Evolutionary conservation across 2,329 filamentous ascomycete species (phyloP).

Genomic region (Karstenula rhodostoma): DNA sequence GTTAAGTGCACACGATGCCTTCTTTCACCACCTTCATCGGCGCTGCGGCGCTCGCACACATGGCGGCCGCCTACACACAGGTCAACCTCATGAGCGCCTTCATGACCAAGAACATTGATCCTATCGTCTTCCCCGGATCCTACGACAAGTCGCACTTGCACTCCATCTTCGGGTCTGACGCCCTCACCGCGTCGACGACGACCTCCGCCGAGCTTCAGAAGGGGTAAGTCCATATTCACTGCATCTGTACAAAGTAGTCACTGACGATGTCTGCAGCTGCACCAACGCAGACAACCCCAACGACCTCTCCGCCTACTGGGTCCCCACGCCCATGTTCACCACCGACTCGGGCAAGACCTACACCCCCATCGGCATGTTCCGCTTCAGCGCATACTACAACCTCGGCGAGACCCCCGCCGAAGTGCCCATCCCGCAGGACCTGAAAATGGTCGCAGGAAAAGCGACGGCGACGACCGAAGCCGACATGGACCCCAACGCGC

Average conservation of each 20-base stretch:
- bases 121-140: slow-evolving; percentile 53
- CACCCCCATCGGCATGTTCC: slow-evolving; percentile 41
- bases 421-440: slow-evolving; percentile 56
- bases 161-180: slow-evolving; percentile 57
- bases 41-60: slow-evolving; percentile 34
- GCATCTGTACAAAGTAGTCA: too few relatives aligned
- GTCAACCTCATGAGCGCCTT: slow-evolving; percentile 46
- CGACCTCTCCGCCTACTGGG: slow-evolving; percentile 58
- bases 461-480: slow-evolving; percentile 42
- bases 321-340: slow-evolving; percentile 54
- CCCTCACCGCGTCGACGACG: slow-evolving; percentile 50
- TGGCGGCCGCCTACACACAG: slow-evolving; percentile 44
- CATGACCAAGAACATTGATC: slow-evolving; percentile 58
- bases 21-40: slow-evolving; percentile 33
- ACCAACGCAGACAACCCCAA: slow-evolving; percentile 57
- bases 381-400: slow-evolving; percentile 60
- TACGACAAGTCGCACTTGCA: slow-evolving; percentile 54
- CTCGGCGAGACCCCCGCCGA: slow-evolving; percentile 53
- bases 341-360: slow-evolving; percentile 45
- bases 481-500: slow-evolving; percentile 33
- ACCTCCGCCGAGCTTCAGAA: slow-evolving; percentile 51
- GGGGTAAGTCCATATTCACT: slow-evolving; percentile 28
- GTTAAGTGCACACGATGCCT: slow-evolving; percentile 41
- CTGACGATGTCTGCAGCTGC: slow-evolving; percentile 33
- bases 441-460: slow-evolving; percentile 54